Base-by-base conservation (phyloP, 2,329 filamentous ascomycete species). In the Fusarium heterosporum region DNA sequence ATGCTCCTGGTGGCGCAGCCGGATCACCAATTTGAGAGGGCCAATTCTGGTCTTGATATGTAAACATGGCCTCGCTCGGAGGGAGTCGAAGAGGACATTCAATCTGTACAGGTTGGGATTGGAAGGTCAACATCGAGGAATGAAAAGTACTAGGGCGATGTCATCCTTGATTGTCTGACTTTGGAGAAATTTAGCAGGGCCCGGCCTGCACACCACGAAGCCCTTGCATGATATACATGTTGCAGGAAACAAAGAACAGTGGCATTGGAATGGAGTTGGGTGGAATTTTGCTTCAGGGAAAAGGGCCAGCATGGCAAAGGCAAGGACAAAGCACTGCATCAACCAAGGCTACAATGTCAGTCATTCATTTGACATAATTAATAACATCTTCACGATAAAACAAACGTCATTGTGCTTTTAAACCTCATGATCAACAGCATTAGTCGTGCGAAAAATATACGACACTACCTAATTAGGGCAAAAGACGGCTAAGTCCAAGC, bases 1-100 rank as follows among this genome's bases (percentile, higher is more conserved):
- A 79, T 49, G 80, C 81, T 17, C 78, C 79, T 8, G 52, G 73
- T 11, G 73, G 67, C 28, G 69, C 66, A 46, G 77, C 77, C 53
- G 76, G 75, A 52, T 80, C 78, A 38, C 78, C 78, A n/a, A 71
- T 58, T 36, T 75, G 62, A 43, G 32, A 42, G 6, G 17, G 19
- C 16, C 8, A 14, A 26, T 43, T 42, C 32, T 41, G n/a, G 46
- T 38, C 28, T 28, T 39, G 34, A 16, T 29, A 43, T 26, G 19
- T 6, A 19, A 42, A 34, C 42, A 29, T 40, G 32, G 45, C 14
- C 36, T 41, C 45, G 34, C 62, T 28, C 42, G 32, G 42, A 41
- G 45, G 22, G 49, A 47, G 36, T 41, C 28, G 30, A 45, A 41
- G 45, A 50, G 28, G 40, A 41, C 17, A n/a, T 41, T 11, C 17